Evolutionary conservation across 2,329 filamentous ascomycete genomes (phyloP).

Genomic region (Tolypocladium amazonense): DNA sequence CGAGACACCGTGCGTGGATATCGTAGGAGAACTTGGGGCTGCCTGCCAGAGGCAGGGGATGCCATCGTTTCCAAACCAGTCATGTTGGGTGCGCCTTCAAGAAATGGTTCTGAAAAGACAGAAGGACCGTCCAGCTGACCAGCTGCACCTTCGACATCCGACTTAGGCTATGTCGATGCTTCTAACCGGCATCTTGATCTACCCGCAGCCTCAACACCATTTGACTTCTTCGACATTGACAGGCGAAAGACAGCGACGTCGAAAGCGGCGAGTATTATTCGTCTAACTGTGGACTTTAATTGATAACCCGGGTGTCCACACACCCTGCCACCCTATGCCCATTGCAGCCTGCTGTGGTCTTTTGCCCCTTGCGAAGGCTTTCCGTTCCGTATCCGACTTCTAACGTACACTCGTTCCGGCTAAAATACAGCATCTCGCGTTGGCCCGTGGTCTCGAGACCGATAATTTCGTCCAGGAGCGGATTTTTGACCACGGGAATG

Average conservation of each 20-base stretch:
- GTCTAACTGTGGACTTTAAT: neutral
- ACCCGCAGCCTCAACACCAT: neutral
- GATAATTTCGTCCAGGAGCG: neutral
- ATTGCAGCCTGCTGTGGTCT: neutral
- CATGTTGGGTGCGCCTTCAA: neutral
- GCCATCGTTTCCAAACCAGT: neutral
- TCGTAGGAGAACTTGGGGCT: neutral
- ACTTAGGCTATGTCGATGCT: neutral
- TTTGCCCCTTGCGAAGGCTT: neutral
- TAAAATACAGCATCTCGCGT: neutral
- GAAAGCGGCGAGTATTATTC: neutral
- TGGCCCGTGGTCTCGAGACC: neutral
- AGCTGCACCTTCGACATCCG: neutral
- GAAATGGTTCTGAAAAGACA: neutral
- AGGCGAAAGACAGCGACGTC: neutral
- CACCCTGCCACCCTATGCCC: neutral
- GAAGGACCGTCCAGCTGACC: neutral
- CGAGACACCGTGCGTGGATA: neutral
- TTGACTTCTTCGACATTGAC: neutral
- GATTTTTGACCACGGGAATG: neutral
- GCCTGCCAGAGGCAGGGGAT: neutral
- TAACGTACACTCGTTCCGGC: conserved; percentile 15
- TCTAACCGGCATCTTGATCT: neutral
- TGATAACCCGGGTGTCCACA: neutral
- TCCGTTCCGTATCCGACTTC: neutral